Base-by-base conservation (phyloP, 176 grass and related monocot genomes). In the Pharus latifolius region DNA sequence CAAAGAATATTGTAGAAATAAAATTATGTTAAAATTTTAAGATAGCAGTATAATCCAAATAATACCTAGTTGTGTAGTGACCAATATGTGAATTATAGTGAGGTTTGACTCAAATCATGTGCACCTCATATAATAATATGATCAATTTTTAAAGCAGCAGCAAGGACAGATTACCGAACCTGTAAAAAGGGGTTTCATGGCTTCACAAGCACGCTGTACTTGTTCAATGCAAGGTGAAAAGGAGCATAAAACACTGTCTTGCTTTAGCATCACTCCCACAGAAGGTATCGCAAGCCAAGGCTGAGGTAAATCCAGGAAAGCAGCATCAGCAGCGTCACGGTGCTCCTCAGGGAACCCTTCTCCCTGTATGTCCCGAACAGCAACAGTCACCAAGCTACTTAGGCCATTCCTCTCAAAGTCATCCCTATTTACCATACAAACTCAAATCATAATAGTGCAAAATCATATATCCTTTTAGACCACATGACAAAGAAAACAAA, bases 221-320 rank as follows among this genome's bases (percentile, higher is more conserved):
- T 98, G 94, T 32, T 98, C 94, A 35, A 98, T 93, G 76, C 89
- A 98, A 70, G 94, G 94, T 47, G 94, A 98, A 48, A 98, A 98
- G n/a, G 94, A 98, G 63, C 89, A 98, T 26, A 93, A 54, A 58
- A 98, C 72, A 5, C 78, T 87, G 32, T 93, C 87, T 53, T 89
- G 87, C 51, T 78, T 90, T 81, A 98, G 41, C 75, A 82, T 88
- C 60, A 17, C 72, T 44, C 74, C 66, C 33, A 75, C 75, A 19
- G 87, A 98, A 37, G 87, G 87, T 79, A 90, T 73, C 7, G 84
- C 87, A 16, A 93, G 54, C 89, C 94, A 98, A 70, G 94, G 94
- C 71, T 98, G 94, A 10, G 94, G 94, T 38, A 98, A 91, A 48
- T 98, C 94, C 3, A 98, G 72, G 45, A 98, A 93, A 20, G 90